These are phyloP conservation scores for Blastobotrys petasosporus DNA, from an alignment of 1,139 yeast genomes.

Conservation along the genomic window DNA sequence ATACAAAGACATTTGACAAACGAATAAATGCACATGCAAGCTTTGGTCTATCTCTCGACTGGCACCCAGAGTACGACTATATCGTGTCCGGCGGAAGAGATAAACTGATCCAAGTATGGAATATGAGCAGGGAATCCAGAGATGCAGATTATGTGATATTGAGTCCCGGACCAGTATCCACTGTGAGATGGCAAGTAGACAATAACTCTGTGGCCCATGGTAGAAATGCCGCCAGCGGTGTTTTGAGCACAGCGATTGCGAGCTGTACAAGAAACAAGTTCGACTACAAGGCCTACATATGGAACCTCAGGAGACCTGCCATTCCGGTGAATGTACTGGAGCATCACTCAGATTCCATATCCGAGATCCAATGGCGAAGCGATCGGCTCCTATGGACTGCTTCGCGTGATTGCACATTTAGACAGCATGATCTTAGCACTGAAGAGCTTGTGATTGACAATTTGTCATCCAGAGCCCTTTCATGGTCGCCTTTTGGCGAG, in stretches of 20 bases:
- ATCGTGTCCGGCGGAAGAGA: constrained; percentile 93
- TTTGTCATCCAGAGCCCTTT: constrained; percentile 46
- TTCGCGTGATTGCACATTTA: constrained; percentile 48
- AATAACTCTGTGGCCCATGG: not conserved
- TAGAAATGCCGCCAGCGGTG: constrained; percentile 16
- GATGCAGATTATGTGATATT: constrained; percentile 67
- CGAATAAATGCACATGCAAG: constrained; percentile 88
- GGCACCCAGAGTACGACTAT: constrained; percentile 81
- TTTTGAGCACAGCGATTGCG: constrained; percentile 55
- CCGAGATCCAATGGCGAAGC: constrained; percentile 47
- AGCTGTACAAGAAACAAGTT: constrained; percentile 65
- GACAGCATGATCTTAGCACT: constrained; percentile 49
- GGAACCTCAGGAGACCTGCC: constrained; percentile 66
- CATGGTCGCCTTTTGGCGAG: constrained; percentile 53
- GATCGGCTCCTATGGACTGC: constrained; percentile 48
- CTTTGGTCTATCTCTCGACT: constrained; percentile 80
- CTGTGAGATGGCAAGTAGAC: constrained; percentile 59
- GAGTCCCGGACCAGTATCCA: constrained; percentile 71
- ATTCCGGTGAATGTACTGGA: constrained; percentile 67
- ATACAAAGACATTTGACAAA: constrained; percentile 44
- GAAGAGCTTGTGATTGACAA: constrained; percentile 50
- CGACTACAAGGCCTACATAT: constrained; percentile 67
- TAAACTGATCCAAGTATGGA: constrained; percentile 76
- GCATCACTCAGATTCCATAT: constrained; percentile 44
- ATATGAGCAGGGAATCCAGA: constrained; percentile 42